phyloP scores from a whole-genome alignment of 2,329 filamentous ascomycete species.

The Alternaria brassicae region DNA sequence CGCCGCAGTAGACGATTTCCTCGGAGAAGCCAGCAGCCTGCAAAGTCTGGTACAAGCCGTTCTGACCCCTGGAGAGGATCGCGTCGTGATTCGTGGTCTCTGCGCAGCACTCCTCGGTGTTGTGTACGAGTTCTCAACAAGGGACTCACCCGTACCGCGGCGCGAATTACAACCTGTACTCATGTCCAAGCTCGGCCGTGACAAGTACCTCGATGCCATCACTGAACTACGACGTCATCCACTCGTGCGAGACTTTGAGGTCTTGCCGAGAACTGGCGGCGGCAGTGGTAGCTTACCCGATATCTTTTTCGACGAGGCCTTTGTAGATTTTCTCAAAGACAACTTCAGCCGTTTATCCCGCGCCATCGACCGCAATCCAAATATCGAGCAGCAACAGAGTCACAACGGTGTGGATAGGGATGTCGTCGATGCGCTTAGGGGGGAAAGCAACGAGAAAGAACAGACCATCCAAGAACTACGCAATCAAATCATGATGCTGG shows the following conservation, averaged over 20 bases:
- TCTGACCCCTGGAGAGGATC: conserved; percentile 59
- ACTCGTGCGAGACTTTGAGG: conserved; percentile 86
- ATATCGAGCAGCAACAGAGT: conserved; percentile 82
- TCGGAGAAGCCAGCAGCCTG: conserved; percentile 91
- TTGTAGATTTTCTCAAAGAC: conserved; percentile 94
- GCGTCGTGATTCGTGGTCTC: conserved; percentile 77
- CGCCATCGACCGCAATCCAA: conserved; percentile 89
- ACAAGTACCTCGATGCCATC: conserved; percentile 85
- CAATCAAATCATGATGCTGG: conserved; percentile 61
- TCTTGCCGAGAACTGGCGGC: conserved; percentile 70
- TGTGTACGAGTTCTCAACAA: conserved; percentile 96
- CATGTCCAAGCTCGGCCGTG: conserved; percentile 77
- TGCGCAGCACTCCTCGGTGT: conserved; percentile 85
- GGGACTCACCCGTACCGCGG: conserved; percentile 89
- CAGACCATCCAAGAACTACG: conserved; percentile 65
- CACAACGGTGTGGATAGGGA: conserved; percentile 94
- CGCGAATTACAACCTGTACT: conserved; percentile 81
- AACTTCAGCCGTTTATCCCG: conserved; percentile 87
- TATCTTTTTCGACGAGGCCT: conserved; percentile 83
- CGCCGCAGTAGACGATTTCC: conserved; percentile 89
- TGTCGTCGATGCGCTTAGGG: conserved; percentile 82
- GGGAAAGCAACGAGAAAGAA: conserved; percentile 77
- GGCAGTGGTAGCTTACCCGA: conserved; percentile 68
- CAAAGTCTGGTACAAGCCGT: conserved; percentile 81
- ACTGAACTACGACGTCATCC: conserved; percentile 78